Percentiles rank a stretch among this genome's conserved stretches.
These are phyloP conservation scores for Trametes versicolor DNA, from an alignment of 1,284 basidiomycete genomes.

Conservation along the genomic window DNA sequence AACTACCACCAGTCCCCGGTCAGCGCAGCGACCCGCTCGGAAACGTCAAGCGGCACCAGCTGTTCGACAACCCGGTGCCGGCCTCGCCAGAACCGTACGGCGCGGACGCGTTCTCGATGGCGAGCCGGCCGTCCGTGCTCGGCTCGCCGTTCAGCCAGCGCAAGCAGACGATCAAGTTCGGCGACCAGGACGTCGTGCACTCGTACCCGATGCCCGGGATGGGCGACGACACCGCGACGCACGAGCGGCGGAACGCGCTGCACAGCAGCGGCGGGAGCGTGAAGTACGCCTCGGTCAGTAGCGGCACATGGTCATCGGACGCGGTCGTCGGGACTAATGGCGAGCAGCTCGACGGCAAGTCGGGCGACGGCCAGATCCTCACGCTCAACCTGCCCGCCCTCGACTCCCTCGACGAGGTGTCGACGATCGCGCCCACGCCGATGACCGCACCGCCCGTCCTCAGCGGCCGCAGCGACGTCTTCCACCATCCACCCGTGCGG, in stretches of 20 bases:
- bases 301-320: constrained; percentile 34
- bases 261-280: constrained; percentile 28
- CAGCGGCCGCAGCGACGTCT: constrained; percentile 29
- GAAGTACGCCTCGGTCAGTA: constrained; percentile 36
- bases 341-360: constrained; percentile 29
- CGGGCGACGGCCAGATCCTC: constrained; percentile 20
- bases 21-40: constrained; percentile 40
- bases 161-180: constrained; percentile 80
- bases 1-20: constrained; percentile 32
- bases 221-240: constrained; percentile 56
- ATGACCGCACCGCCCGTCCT: constrained; percentile 47
- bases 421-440: constrained; percentile 25
- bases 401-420: constrained; percentile 31
- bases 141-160: constrained; percentile 50
- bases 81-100: constrained; percentile 27
- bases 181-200: constrained; percentile 74
- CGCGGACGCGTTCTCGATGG: constrained; percentile 42
- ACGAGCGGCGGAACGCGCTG: constrained; percentile 56
- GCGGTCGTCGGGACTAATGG: constrained; percentile 35
- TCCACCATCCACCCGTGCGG: constrained; percentile 29
- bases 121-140: constrained; percentile 37
- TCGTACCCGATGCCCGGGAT: constrained; percentile 65
- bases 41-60: constrained; percentile 76
- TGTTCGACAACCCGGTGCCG: constrained; percentile 80
- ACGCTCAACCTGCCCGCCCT: constrained; percentile 28